These are phyloP conservation scores for Fusarium anthophilum DNA, from an alignment of 2,329 filamentous ascomycete genomes.

Conservation along the genomic window DNA sequence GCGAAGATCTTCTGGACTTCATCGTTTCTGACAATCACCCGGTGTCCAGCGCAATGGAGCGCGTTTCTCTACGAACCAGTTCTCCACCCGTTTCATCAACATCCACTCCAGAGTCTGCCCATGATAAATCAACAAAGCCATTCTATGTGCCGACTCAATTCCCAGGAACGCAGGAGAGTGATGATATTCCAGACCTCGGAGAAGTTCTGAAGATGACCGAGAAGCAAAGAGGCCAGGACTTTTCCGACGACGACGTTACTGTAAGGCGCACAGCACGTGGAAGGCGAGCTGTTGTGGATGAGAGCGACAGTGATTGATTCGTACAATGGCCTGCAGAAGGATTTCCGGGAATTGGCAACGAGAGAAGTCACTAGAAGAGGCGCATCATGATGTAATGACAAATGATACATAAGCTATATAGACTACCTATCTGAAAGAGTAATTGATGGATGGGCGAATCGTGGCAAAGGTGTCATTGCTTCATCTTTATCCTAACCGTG, in stretches of 20 bases:
- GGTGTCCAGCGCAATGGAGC: conserved; percentile 50
- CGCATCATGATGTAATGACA: conserved; percentile 13
- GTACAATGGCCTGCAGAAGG: conserved; percentile 5
- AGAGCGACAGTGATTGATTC: conserved; percentile 46
- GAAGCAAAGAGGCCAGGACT: not conserved
- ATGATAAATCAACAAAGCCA: conserved; percentile 37
- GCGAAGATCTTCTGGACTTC: conserved; percentile 64
- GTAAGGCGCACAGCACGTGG: conserved; percentile 36
- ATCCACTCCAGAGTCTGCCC: conserved; percentile 26
- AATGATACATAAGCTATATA: conserved; percentile 31
- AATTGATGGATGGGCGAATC: conserved; percentile 28
- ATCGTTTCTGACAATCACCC: conserved; percentile 61
- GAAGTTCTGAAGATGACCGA: conserved; percentile 32
- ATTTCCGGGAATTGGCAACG: not conserved
- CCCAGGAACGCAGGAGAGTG: conserved; percentile 53
- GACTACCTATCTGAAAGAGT: conserved; percentile 11
- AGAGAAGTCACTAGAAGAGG: not conserved
- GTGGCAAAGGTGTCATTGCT: not conserved
- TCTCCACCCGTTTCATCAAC: conserved; percentile 27
- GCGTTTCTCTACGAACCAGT: conserved; percentile 42
- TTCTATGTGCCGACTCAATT: conserved; percentile 53
- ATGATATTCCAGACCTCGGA: conserved; percentile 51
- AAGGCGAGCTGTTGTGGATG: conserved; percentile 44
- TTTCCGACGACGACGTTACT: conserved; percentile 32
- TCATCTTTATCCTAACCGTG: not conserved